phyloP scores from a whole-genome alignment of 1,139 yeast species.

The Kodamaea plutei region DNA sequence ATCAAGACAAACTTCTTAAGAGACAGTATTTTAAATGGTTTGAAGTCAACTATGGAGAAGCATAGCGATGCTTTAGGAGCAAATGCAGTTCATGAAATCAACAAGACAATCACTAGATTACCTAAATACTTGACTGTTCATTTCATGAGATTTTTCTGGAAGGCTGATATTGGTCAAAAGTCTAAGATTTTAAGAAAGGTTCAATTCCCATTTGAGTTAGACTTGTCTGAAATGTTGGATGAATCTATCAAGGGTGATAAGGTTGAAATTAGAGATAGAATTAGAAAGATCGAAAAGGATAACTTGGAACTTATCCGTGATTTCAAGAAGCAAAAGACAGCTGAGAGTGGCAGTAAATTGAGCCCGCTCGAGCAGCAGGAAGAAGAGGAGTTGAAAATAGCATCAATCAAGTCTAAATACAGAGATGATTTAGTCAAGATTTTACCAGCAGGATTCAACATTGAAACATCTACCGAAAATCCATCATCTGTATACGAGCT shows the following conservation, averaged over 20 bases:
- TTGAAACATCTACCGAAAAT: slow-evolving; percentile 59
- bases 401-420: slow-evolving; percentile 44
- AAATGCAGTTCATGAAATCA: slow-evolving; percentile 66
- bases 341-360: slow-evolving; percentile 21
- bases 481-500: slow-evolving; percentile 87
- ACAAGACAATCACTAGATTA: slow-evolving; percentile 67
- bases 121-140: slow-evolving; percentile 90
- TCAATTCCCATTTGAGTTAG: slow-evolving; percentile 90
- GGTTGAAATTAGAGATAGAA: slow-evolving; percentile 69
- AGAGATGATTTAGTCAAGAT: slow-evolving; percentile 37
- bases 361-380: slow-evolving; percentile 41
- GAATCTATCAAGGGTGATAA: slow-evolving; percentile 65
- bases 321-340: slow-evolving; percentile 63
- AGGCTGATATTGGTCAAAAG: slow-evolving; percentile 84
- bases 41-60: slow-evolving; percentile 76
- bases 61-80: slow-evolving; percentile 65
- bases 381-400: slow-evolving; percentile 45
- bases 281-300: slow-evolving; percentile 73
- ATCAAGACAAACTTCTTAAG: slow-evolving; percentile 82
- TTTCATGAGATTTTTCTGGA: slow-evolving; percentile 94
- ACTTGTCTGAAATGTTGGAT: slow-evolving; percentile 79
- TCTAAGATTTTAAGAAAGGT: slow-evolving; percentile 92
- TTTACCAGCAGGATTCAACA: slow-evolving; percentile 30
- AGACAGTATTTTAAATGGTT: slow-evolving; percentile 75
- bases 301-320: slow-evolving; percentile 71